Conservation (phyloP, 2,329 filamentous ascomycete genomes). For the Colletotrichum sp. region DNA sequence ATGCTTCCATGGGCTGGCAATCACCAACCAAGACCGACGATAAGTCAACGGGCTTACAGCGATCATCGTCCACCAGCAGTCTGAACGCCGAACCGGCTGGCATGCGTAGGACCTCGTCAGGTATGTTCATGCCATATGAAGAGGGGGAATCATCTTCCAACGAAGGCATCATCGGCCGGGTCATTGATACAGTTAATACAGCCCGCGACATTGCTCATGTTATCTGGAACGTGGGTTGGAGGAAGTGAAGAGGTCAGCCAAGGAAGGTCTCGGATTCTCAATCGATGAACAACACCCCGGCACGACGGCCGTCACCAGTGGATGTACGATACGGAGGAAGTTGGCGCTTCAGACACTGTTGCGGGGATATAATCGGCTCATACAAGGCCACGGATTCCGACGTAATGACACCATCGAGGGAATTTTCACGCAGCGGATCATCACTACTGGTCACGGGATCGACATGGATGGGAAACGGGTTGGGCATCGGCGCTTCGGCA, state of each 20-base stretch:
- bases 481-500: constrained; percentile 4
- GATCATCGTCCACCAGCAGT: constrained; percentile 53
- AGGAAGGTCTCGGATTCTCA: neutral
- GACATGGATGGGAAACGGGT: neutral
- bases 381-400: neutral
- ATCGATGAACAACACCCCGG: neutral
- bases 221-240: constrained; percentile 75
- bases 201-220: constrained; percentile 74
- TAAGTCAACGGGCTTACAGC: constrained; percentile 39
- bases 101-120: constrained; percentile 80
- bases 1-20: constrained; percentile 30
- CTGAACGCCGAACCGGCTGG: constrained; percentile 60
- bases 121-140: constrained; percentile 91
- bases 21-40: constrained; percentile 24
- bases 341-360: neutral
- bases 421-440: constrained; percentile 1
- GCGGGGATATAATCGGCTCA: neutral
- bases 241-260: constrained; percentile 43
- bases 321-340: constrained; percentile 8
- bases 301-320: neutral
- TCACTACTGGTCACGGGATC: neutral
- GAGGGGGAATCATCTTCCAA: constrained; percentile 68
- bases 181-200: constrained; percentile 81
- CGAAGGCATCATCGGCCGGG: constrained; percentile 74
- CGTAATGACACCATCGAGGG: neutral